phyloP scores from a whole-genome alignment of 768 basidiomycete species.

The Tricholoma matsutake region DNA sequence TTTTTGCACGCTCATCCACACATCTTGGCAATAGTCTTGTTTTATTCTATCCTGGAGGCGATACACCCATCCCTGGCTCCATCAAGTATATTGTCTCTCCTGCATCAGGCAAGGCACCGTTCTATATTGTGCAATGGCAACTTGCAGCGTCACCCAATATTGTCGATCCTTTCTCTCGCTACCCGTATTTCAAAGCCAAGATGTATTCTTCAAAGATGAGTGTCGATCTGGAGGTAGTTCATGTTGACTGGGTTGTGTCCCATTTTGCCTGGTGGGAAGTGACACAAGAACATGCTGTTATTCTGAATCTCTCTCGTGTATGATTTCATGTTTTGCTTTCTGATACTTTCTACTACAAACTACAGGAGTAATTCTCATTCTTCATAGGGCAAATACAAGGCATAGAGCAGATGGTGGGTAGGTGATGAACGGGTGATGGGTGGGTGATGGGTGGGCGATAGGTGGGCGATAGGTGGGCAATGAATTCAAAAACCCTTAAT shows the following conservation, averaged over 20 bases:
- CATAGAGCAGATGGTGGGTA: background rate
- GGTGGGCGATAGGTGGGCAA: too few relatives aligned
- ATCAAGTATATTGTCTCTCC: conserved; percentile 18
- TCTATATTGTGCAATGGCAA: conserved; percentile 13
- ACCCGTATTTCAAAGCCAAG: conserved; percentile 19
- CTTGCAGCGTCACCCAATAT: conserved; percentile 3
- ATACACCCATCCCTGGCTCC: conserved; percentile 14
- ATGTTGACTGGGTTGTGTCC: too few relatives aligned
- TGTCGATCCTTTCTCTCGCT: conserved; percentile 16
- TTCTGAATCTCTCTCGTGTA: too few relatives aligned
- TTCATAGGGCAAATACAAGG: too few relatives aligned
- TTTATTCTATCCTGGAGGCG: conserved; percentile 15
- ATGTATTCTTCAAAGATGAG: conserved; percentile 17
- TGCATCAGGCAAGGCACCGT: background rate
- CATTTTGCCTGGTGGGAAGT: too few relatives aligned
- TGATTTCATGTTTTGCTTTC: too few relatives aligned
- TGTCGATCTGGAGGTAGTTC: too few relatives aligned
- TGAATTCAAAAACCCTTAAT: too few relatives aligned
- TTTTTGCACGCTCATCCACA: conserved; percentile 14
- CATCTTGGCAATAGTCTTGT: conserved; percentile 25
- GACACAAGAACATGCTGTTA: too few relatives aligned
- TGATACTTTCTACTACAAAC: too few relatives aligned
- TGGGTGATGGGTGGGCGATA: background rate
- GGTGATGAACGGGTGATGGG: background rate
- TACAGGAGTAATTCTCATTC: background rate